A percentile compares a stretch with the other conserved stretches of the same genome.
phyloP scores from a whole-genome alignment of 495 filamentous ascomycete genomes.

The Podospora anserina region DNA sequence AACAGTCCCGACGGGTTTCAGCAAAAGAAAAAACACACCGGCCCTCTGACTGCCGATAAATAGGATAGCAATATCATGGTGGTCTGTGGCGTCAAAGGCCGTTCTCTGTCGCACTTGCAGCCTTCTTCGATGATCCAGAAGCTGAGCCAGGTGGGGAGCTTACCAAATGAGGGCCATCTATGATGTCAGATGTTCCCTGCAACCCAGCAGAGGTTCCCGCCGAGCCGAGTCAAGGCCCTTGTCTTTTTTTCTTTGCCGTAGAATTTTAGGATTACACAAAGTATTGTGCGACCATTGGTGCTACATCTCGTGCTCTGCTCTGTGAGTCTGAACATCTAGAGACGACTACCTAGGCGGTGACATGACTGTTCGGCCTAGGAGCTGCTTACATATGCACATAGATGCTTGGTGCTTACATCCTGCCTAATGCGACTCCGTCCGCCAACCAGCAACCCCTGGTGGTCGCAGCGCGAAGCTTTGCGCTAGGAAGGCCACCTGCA shows the following conservation, averaged over 20 bases:
- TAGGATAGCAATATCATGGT: neutral
- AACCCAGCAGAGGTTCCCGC: neutral
- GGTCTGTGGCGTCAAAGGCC: neutral
- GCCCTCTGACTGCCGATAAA: neutral
- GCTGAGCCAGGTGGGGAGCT: slow-evolving; percentile 5
- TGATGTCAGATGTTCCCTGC: slow-evolving; percentile 10
- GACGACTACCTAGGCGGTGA: neutral
- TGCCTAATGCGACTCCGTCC: neutral
- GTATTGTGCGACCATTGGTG: neutral
- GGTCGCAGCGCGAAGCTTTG: neutral
- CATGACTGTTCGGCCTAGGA: neutral
- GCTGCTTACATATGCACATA: neutral
- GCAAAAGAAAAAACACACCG: neutral
- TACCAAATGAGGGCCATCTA: neutral
- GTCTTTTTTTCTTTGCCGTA: neutral
- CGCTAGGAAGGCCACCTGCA: neutral
- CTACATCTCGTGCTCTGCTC: neutral
- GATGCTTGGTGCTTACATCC: neutral
- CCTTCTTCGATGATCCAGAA: neutral
- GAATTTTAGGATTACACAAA: neutral
- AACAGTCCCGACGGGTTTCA: neutral
- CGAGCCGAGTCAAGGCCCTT: neutral
- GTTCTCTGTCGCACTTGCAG: neutral
- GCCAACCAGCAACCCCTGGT: neutral
- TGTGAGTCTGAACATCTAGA: neutral